phyloP scores from a whole-genome alignment of 305 asterid genomes.

The Fraxinus latifolia region DNA sequence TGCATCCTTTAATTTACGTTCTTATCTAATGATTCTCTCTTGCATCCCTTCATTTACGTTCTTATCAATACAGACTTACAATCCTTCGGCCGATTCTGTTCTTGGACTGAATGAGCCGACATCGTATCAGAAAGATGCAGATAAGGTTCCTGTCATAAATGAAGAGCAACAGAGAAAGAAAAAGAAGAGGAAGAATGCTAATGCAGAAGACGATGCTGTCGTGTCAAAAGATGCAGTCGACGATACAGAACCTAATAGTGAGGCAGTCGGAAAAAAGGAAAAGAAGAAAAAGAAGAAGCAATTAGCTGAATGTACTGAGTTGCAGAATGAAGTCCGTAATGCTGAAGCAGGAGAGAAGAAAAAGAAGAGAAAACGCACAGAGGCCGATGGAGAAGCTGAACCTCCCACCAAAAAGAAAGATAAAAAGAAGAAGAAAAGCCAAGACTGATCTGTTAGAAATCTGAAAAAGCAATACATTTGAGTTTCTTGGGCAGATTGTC shows the following conservation, averaged over 20 bases:
- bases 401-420: conserved; percentile 45
- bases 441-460: conserved; percentile 25
- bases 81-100: conserved; percentile 75
- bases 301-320: conserved; percentile 28
- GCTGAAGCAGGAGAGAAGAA: conserved; percentile 39
- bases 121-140: conserved; percentile 25
- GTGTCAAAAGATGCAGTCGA: conserved; percentile 9
- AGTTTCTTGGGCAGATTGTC: background rate
- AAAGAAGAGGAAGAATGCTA: conserved; percentile 30
- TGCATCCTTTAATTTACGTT: background rate
- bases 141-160: conserved; percentile 24
- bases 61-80: conserved; percentile 53
- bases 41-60: background rate
- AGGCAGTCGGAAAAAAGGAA: conserved; percentile 42
- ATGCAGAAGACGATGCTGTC: conserved; percentile 35
- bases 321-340: conserved; percentile 27
- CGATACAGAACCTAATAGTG: conserved; percentile 35
- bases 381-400: conserved; percentile 35
- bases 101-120: conserved; percentile 42
- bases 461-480: background rate
- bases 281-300: conserved; percentile 55
- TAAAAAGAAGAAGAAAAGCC: conserved; percentile 47
- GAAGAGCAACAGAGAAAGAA: conserved; percentile 40
- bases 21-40: too few species aligned
- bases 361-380: conserved; percentile 61